Base-by-base conservation (phyloP, 495 filamentous ascomycete genomes). In the Trichoderma erinaceum region DNA sequence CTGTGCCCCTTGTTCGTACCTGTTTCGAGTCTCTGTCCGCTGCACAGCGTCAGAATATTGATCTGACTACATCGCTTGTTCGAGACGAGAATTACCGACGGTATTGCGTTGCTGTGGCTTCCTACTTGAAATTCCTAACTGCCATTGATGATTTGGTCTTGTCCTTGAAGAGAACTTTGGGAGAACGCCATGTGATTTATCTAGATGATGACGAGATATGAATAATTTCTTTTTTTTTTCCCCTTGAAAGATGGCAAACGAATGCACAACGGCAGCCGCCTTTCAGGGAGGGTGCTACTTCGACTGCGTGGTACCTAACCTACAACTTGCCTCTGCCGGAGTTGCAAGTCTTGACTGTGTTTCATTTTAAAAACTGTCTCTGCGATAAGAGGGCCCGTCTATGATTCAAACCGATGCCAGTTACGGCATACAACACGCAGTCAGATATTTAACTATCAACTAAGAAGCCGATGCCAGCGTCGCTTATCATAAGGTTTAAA, bases 41-140 rank as follows among this genome's bases (percentile, higher is more conserved):
- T 65, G 35, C 41, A 23, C 63, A 44, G 35, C 35, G 32, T 21
- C 61, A 44, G 5, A 41, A 65, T 18, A 44, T 44, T 8, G 41
- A 41, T 5, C 18, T 65, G 63, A 65, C 2, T 35, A 43, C 21
- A 21, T 25, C 35, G 7, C 63, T 65, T 32, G 63, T 44, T 2
- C 35, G 63, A 32, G 63, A 65, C 25, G 63, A 65, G 63, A 65
- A 65, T 65, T 65, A 65, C 23, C 29, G 63, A 32, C 63, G 63
- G 1, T 65, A 65, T 44, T 65, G 63, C 35, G 63, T 65, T 65
- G 63, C 63, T 12, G 21, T 44, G 29, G 13, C 63, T 5, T 41
- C 63, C n/a, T 65, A 65, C 63, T 15, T 65, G 3, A 65, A 65
- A 35, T 65, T 65, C 25, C n/a, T 65, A 13, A 21, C 63, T 7